Base-by-base conservation (phyloP, 768 basidiomycete genomes). In the Agrocybe chaxingu region DNA sequence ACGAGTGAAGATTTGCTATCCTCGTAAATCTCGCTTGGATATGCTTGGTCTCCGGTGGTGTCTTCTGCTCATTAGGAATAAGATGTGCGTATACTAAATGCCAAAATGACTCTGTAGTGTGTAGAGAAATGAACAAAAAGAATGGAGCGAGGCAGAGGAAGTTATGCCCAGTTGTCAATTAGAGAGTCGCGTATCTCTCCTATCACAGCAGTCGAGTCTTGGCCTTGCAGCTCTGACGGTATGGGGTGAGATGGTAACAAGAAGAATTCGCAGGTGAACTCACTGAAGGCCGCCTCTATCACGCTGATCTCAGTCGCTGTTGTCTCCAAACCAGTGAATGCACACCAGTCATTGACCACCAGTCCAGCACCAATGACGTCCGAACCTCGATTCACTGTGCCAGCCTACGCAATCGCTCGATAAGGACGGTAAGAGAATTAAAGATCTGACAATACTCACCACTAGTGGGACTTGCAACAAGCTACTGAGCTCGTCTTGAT, bases 291-390 rank as follows among this genome's bases (percentile, higher is more conserved):
- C 24, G 95, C 94, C 67, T 99, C 97, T 60, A 98, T 97, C 35
- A 99, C 96, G 61, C 88, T 91, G 67, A 98, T 92, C 70, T 99
- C 97, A 47, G 96, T 98, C 36, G 97, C 97, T n/a, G 97, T 99
- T 53, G 97, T 98, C 64, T 99, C 97, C 29, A 97, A 78, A 33
- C 97, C 97, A n/a, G 94, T 93, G 71, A 98, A 98, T 8, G 97
- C 97, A 72, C 91, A 92, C 97, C 97, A 98, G 67, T 98, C 97
- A 62, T 99, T 99, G 50, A 98, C 97, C 49, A 99, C 93, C 32
- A 98, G 78, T 30, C 97, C 97, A 7, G 96, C 97, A 30, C 97
- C 97, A 57, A 99, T 86, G 34, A 98, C 94, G 62, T 98, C 97
- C 42, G 94, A 97, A 61, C 97, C 97, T 65, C 97, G 87, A 70